Base-by-base conservation (phyloP, 371 early-diverging fungal species). In the Rhizopus microsporus region DNA sequence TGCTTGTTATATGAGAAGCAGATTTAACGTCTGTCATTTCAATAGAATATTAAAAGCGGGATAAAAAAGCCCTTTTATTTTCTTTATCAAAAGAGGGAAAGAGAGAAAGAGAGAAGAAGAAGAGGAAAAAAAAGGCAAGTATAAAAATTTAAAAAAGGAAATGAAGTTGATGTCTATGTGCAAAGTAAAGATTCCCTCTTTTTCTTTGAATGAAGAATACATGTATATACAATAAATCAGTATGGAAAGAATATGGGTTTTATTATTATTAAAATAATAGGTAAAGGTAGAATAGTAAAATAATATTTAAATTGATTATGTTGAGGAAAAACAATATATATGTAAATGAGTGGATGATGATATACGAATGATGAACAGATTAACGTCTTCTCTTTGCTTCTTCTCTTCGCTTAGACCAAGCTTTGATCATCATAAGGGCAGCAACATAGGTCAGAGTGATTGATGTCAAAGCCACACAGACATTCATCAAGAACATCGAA, bases 401-500 rank as follows among this genome's bases (percentile, higher is more conserved):
- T 56, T 78, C 75, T 40, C 79, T 67, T 51, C 67, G 71, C 35
- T 62, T 65, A 4, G 77, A 62, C 80, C 80, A 79, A 12, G 77
- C 74, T 42, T 79, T 79, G 33, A 79, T 51, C n/a, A 72, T 60
- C 51, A 71, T 58, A 39, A 79, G 34, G 7, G 42, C 43, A 9
- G 72, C 67, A 33, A 76, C 75, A 53, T 76, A 75, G 23, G 53
- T 56, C 7, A 79, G 54, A 3, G 75, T 72, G 50, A 79, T 72
- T 4, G 75, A 54, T 7, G 71, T 72, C 39, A 79, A 33, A 1
- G 80, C 76, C 35, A 76, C 74, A 54, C 68, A 68, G 3, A 71
- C 72, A 62, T 79, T 79, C 75, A 79, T 71, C 59, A 79, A 48
- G 54, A 79, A 79, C 80, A 79, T 79, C 5, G 61, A 59, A 37